These are phyloP conservation scores for Heritiera littoralis DNA, from an alignment of 345 rosid genomes.

Conservation along the genomic window DNA sequence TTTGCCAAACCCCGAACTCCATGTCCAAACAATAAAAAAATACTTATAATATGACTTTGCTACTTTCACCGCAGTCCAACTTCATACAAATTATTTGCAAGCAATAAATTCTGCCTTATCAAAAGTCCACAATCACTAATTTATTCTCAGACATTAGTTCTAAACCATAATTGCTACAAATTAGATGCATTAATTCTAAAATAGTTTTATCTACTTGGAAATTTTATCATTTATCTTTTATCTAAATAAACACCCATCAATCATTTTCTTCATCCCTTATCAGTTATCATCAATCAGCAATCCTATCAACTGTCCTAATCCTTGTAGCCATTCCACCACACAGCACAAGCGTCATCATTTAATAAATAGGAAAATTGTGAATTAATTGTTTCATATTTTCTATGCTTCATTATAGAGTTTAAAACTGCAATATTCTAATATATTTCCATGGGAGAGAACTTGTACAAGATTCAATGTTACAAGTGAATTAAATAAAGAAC, in stretches of 20 bases:
- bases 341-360: not conserved
- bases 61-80: not conserved
- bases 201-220: not conserved
- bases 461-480: not conserved
- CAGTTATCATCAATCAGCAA: not conserved
- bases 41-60: not conserved
- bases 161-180: not conserved
- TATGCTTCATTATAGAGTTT: not conserved
- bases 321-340: not conserved
- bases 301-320: not conserved
- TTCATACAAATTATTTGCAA: not conserved
- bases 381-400: not conserved
- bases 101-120: not conserved
- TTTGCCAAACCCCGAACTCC: not conserved
- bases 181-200: not conserved
- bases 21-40: not conserved
- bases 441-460: not conserved
- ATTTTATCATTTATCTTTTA: not conserved
- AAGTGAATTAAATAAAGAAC: not conserved
- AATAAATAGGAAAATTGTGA: not conserved
- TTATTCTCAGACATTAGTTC: not conserved
- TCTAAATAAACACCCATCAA: not conserved
- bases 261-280: not conserved
- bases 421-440: slow-evolving; percentile 2
- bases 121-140: not conserved